These are phyloP conservation scores for Nicotiana tabacum DNA, from an alignment of 257 asterid species.

Conservation along the genomic window DNA sequence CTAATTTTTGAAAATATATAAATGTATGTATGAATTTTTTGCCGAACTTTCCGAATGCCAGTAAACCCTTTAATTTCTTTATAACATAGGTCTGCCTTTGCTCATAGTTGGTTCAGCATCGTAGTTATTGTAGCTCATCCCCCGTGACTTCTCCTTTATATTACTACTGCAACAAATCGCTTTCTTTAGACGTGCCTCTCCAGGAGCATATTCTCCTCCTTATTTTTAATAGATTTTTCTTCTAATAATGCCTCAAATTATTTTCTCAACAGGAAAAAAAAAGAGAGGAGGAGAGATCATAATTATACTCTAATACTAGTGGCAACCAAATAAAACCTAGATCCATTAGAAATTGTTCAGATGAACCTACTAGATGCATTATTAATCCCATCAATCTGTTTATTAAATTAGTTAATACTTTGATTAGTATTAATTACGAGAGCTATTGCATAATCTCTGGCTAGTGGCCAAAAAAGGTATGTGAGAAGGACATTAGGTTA, in stretches of 20 bases:
- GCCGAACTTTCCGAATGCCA: no score
- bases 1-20: no score
- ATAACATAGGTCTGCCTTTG: not conserved
- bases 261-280: not conserved
- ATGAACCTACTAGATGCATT: constrained; percentile 8
- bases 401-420: not conserved
- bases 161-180: not conserved
- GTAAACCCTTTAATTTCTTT: no score
- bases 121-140: not conserved
- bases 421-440: not conserved
- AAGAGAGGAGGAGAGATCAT: not conserved
- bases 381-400: constrained; percentile 1
- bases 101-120: constrained; percentile 6
- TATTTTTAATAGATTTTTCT: not conserved
- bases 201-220: not conserved
- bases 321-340: not conserved
- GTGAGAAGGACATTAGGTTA: not conserved
- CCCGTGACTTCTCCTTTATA: not conserved
- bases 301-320: no score
- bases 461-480: not conserved
- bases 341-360: not conserved
- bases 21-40: no score
- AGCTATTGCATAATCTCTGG: not conserved
- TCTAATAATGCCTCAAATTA: not conserved
- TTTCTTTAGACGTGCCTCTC: not conserved